These are phyloP conservation scores for Globisporangium yorkense DNA, from an alignment of 352 stramenopile species.

Conservation along the genomic window DNA sequence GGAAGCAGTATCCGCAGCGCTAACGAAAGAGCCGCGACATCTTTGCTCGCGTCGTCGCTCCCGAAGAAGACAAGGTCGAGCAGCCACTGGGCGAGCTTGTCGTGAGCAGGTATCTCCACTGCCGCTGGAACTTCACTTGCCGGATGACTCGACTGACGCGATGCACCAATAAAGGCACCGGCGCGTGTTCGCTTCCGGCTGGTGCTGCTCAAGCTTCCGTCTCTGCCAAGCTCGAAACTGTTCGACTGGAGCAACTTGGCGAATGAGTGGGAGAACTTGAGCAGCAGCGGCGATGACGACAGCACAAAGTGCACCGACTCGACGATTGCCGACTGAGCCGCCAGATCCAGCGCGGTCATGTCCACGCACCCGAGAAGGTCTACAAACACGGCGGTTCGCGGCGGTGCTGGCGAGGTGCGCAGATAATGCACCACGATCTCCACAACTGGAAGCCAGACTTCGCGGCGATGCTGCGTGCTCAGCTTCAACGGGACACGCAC, in stretches of 20 bases:
- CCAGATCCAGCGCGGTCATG: slow-evolving; percentile 2
- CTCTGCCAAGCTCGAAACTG: slow-evolving; percentile 10
- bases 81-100: slow-evolving; percentile 37
- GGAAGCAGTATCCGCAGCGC: slow-evolving; percentile 41
- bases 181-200: slow-evolving; percentile 12
- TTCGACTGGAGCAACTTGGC: slow-evolving; percentile 10
- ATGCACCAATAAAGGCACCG: slow-evolving; percentile 4
- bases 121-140: background rate
- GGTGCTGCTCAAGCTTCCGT: slow-evolving; percentile 12
- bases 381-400: slow-evolving; percentile 4
- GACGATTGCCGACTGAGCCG: slow-evolving; percentile 3
- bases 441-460: slow-evolving; percentile 6
- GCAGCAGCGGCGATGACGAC: slow-evolving; percentile 9
- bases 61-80: slow-evolving; percentile 35
- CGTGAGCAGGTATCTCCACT: slow-evolving; percentile 13
- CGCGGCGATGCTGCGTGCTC: background rate
- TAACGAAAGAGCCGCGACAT: slow-evolving; percentile 24
- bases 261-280: slow-evolving; percentile 11
- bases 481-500: background rate
- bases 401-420: slow-evolving; percentile 2
- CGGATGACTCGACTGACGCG: background rate
- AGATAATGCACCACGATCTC: slow-evolving; percentile 11
- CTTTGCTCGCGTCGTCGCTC: slow-evolving; percentile 20
- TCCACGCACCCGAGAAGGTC: slow-evolving; percentile 10
- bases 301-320: slow-evolving; percentile 10